Base-by-base conservation (phyloP, 306 rosid species). In the Prosopis cineraria region DNA sequence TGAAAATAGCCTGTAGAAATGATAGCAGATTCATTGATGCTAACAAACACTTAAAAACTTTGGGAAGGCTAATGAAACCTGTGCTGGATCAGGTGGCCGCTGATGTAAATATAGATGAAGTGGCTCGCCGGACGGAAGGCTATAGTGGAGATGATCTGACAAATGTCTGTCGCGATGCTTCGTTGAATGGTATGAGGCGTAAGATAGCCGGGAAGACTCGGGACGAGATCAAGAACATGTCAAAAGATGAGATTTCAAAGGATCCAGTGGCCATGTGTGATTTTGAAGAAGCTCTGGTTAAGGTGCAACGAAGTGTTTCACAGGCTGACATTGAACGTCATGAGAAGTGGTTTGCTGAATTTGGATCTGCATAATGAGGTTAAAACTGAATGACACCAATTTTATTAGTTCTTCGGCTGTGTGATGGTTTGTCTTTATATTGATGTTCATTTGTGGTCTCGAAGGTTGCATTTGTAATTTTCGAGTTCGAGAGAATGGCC, bases 261-360 rank as follows among this genome's bases (percentile, higher is more conserved):
- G 99, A 96, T 81, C 98, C 99, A 44, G 91, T 93, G 74, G 99
- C 93, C 81, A 96, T 93, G 99, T 96, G 99, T 12, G 98, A 93
- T 85, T 96, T 96, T 40, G 97, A 93, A 85, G 99, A 96, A 91
- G 99, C 98, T 69, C 78, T 96, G 84, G 81, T 1, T 43, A 96
- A 96, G 89, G 98, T 96, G 75, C 98, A 93, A 63, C 81, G 98
- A 58, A 96, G 99, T 85, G 98, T 96, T 86, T 96, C 97, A 47
- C 89, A 85, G 59, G 82, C 98, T 24, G 99, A 96, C 80, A 93
- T 93, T 34, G 96, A 91, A 74, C 88, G 89, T 45, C 98, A 96
- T 75, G 99, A 93, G 90, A 96, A 96, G 85, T 96, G 99, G 98
- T 90, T 93, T 79, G 25, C 85, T 45, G 99, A 96, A 75, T 93